phyloP scores from a whole-genome alignment of 164 flowering plant species.

The Umbellularia californica region DNA sequence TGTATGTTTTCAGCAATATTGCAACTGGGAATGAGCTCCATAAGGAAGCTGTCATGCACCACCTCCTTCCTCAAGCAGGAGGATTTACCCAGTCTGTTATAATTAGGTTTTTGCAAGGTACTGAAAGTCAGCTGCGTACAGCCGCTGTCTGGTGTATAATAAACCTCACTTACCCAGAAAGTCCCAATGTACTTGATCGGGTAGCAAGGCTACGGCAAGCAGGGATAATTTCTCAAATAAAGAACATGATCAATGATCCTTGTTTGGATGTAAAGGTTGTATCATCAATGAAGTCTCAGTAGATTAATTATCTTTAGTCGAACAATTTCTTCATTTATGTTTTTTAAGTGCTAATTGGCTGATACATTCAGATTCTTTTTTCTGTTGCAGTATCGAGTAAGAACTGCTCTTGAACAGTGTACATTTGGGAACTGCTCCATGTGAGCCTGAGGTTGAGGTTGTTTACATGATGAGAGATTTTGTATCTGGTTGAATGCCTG shows the following conservation, averaged over 20 bases:
- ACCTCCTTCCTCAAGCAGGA: conserved; percentile 34
- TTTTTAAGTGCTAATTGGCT: neutral
- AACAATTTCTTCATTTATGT: neutral
- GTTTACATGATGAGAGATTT: neutral
- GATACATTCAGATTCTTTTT: neutral
- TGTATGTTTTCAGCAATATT: conserved; percentile 78
- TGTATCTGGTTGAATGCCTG: neutral
- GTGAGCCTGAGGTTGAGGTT: conserved; percentile 12
- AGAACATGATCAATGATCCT: conserved; percentile 72
- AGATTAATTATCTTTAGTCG: neutral
- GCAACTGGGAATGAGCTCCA: conserved; percentile 77
- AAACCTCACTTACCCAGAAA: conserved; percentile 70
- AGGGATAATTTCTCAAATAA: conserved; percentile 69
- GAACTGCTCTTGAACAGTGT: conserved; percentile 54
- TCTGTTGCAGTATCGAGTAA: conserved; percentile 66
- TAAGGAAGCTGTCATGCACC: conserved; percentile 80
- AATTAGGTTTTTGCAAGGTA: conserved; percentile 59
- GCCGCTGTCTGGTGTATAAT: conserved; percentile 74
- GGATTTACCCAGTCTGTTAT: conserved; percentile 32
- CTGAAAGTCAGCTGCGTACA: conserved; percentile 51
- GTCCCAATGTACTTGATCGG: conserved; percentile 54
- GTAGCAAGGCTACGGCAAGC: conserved; percentile 47
- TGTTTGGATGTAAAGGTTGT: conserved; percentile 88
- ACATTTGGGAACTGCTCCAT: conserved; percentile 31
- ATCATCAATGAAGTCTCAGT: neutral